Conservation (phyloP, 305 asterid species). For the Lippia alba region DNA sequence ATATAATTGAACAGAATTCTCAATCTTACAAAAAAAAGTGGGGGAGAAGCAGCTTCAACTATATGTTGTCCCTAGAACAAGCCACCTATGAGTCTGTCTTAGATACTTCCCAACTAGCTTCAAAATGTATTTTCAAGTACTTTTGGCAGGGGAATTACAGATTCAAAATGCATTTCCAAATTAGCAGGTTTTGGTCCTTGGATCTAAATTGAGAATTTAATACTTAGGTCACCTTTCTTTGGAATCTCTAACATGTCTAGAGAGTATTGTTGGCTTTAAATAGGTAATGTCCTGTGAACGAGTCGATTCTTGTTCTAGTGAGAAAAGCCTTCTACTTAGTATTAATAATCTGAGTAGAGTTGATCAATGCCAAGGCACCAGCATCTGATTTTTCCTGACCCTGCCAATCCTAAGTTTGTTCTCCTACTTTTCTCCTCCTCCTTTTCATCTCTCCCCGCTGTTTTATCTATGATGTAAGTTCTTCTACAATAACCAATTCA, state of each 20-base stretch:
- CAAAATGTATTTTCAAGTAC: no score
- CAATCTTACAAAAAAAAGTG: neutral
- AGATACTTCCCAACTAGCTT: no score
- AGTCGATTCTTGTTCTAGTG: neutral
- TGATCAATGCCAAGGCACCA: conserved; percentile 14
- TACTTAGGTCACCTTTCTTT: neutral
- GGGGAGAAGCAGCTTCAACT: conserved; percentile 26
- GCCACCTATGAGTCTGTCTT: neutral
- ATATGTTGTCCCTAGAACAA: conserved; percentile 4
- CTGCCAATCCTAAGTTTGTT: neutral
- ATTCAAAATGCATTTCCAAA: neutral
- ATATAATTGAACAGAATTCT: conserved; percentile 1
- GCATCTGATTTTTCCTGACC: neutral
- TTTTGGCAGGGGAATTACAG: no score
- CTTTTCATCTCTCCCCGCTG: conserved; percentile 2
- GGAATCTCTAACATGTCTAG: no score
- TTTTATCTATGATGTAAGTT: conserved; percentile 19
- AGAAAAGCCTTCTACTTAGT: neutral
- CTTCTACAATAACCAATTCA: conserved; percentile 6
- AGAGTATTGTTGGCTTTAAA: neutral
- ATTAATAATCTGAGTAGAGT: conserved; percentile 10
- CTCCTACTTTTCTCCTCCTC: neutral
- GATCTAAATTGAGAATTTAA: conserved; percentile 10
- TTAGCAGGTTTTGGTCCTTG: conserved; percentile 3
- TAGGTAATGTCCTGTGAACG: conserved; percentile 4